These are phyloP conservation scores for Vaccinium darrowii DNA, from an alignment of 148 eudicot genomes.

Conservation along the genomic window DNA sequence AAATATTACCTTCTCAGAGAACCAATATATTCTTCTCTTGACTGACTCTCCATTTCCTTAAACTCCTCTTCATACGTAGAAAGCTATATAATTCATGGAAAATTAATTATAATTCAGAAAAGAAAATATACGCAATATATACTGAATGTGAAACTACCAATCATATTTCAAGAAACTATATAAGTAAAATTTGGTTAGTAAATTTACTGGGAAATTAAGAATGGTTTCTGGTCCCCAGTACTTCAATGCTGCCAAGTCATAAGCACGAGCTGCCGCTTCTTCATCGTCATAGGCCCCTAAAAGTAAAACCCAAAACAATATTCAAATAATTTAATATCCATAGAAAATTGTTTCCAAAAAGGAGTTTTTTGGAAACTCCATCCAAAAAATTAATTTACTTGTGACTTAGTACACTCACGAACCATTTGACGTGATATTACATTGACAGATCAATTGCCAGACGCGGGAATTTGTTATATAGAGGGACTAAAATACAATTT, in stretches of 20 bases:
- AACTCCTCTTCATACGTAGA: slow-evolving; percentile 58
- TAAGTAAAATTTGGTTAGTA: neutral
- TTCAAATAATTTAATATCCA: neutral
- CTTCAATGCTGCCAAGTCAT: slow-evolving; percentile 90
- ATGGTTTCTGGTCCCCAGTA: slow-evolving; percentile 81
- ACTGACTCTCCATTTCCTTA: slow-evolving; percentile 64
- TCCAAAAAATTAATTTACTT: too few relatives aligned
- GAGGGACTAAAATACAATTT: too few relatives aligned
- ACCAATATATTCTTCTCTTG: slow-evolving; percentile 90
- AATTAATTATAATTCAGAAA: neutral
- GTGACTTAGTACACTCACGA: too few relatives aligned
- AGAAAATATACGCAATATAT: neutral
- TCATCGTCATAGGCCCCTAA: slow-evolving; percentile 90
- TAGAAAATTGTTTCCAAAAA: neutral
- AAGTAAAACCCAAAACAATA: neutral
- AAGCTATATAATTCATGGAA: slow-evolving; percentile 28
- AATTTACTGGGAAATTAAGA: slow-evolving; percentile 69
- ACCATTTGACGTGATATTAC: too few relatives aligned
- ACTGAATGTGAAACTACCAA: neutral
- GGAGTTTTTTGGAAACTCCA: neutral
- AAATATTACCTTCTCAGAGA: slow-evolving; percentile 56
- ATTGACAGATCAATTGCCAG: too few relatives aligned
- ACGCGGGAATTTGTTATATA: too few relatives aligned
- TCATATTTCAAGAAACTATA: neutral
- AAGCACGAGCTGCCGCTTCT: slow-evolving; percentile 82